Base-by-base conservation (phyloP, 2,329 filamentous ascomycete genomes). In the Colletotrichum tanaceti region DNA sequence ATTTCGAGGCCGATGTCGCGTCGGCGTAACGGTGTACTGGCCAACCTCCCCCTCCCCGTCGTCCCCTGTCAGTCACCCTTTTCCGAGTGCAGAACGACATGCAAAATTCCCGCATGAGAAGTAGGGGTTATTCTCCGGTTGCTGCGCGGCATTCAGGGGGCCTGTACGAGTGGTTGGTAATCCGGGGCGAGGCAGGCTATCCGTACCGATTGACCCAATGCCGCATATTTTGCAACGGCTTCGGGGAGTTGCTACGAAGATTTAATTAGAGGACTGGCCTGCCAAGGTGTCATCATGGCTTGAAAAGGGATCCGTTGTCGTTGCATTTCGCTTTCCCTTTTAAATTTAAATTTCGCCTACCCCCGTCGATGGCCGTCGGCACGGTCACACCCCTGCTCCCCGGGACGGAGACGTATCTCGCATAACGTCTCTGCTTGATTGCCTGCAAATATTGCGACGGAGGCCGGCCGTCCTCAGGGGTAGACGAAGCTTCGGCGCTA, bases 331-430 rank as follows among this genome's bases (percentile, higher is more conserved):
- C 61, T 57, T 35, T 65, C 38, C 55, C 62, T n/a, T n/a, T n/a
- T n/a, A n/a, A n/a, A n/a, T 57, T 52, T 39, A 38, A 39, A 68
- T 65, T 55, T 68, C 66, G 62, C 24, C 66, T 66, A 68, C 62
- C 66, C 66, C 18, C 54, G 65, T 60, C 43, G 18, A 20, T 49
- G 24, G 24, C 44, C 55, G 43, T 22, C 47, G 60, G 61, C 47
- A 58, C 16, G 41, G 54, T 47, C 47, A 53, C 39, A 53, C 39
- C 53, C 62, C 65, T 58, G 38, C 60, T 43, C 61, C 43, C 20
- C 28, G 32, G 39, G 13, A 24, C 35, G 9, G 49, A 35, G 49
- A 22, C 60, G 43, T 24, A 57, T 61, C 5, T 57, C 44, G 38
- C 38, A 52, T 24, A 24, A 43, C 32, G 54, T 58, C 58, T 68